Conservation (phyloP, 2,329 filamentous ascomycete species). For the Talaromyces rugulosus region DNA sequence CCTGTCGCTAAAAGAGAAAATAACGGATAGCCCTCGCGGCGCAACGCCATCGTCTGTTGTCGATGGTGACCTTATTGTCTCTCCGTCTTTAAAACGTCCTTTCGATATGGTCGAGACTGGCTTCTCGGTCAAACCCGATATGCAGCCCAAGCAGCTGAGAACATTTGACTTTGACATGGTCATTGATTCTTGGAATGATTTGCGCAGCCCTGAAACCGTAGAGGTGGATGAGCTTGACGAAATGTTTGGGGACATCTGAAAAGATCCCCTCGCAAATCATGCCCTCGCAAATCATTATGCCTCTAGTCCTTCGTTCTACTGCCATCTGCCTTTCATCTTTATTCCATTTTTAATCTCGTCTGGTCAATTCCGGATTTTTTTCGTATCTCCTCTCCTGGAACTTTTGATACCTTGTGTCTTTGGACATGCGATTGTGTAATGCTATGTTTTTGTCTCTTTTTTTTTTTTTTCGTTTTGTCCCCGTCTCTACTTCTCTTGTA, state of each 20-base stretch:
- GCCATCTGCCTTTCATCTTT: slow-evolving; percentile 6
- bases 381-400: slow-evolving; percentile 1
- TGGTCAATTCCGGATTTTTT: background rate
- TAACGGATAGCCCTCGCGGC: slow-evolving; percentile 6
- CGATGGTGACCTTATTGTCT: slow-evolving; percentile 15
- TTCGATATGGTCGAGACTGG: slow-evolving; percentile 39
- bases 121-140: slow-evolving; percentile 18
- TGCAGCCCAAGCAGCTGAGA: slow-evolving; percentile 42
- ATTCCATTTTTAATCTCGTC: background rate
- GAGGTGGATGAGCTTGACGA: slow-evolving; percentile 91
- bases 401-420: slow-evolving; percentile 3
- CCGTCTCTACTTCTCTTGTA: slow-evolving; percentile 5
- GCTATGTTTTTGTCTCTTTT: background rate
- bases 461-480: background rate
- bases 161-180: slow-evolving; percentile 35
- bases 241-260: slow-evolving; percentile 70
- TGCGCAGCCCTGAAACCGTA: slow-evolving; percentile 76
- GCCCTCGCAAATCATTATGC: background rate
- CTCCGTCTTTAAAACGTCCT: slow-evolving; percentile 33
- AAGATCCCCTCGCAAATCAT: background rate
- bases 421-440: background rate
- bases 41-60: slow-evolving; percentile 3
- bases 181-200: slow-evolving; percentile 54
- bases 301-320: background rate
- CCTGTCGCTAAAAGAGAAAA: slow-evolving; percentile 4